A percentile compares a stretch with the other conserved stretches of the same genome.
These are phyloP conservation scores for Phytopythium kandeliae DNA, from an alignment of 352 stramenopile genomes.

Conservation along the genomic window DNA sequence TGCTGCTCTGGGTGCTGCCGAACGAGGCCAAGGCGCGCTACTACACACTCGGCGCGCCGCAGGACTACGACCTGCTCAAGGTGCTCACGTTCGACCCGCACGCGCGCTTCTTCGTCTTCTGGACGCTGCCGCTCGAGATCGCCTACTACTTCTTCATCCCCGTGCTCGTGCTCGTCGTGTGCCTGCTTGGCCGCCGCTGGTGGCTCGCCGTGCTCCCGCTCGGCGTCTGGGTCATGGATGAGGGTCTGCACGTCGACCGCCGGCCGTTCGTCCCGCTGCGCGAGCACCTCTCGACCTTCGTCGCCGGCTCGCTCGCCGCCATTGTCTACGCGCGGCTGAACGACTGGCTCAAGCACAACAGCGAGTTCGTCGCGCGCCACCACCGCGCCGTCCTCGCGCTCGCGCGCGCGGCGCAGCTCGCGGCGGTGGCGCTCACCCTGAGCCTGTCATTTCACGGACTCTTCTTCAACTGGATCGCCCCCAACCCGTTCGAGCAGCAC, in stretches of 20 bases:
- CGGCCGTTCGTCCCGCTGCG: slow-evolving; percentile 15
- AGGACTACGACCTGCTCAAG: slow-evolving; percentile 27
- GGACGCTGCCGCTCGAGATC: slow-evolving; percentile 44
- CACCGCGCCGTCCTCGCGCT: slow-evolving; percentile 11
- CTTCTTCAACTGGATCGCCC: slow-evolving; percentile 28
- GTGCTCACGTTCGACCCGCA: slow-evolving; percentile 37
- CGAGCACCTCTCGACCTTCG: slow-evolving; percentile 26
- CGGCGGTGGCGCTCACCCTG: slow-evolving; percentile 17
- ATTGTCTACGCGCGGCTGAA: slow-evolving; percentile 22
- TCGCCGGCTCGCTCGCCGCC: slow-evolving; percentile 26
- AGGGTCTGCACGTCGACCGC: slow-evolving; percentile 13
- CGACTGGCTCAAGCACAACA: slow-evolving; percentile 14
- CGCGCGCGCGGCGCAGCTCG: slow-evolving; percentile 16
- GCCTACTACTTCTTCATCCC: slow-evolving; percentile 39
- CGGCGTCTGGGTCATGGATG: slow-evolving; percentile 13
- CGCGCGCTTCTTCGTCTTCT: slow-evolving; percentile 40
- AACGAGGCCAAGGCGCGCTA: slow-evolving; percentile 19
- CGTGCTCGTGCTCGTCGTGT: slow-evolving; percentile 21
- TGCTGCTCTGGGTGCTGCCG: slow-evolving; percentile 7
- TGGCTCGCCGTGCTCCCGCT: slow-evolving; percentile 16
- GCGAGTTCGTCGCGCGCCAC: slow-evolving; percentile 21
- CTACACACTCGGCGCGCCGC: slow-evolving; percentile 20
- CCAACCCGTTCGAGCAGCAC: slow-evolving; percentile 18
- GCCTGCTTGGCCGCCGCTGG: slow-evolving; percentile 14
- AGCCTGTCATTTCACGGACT: slow-evolving; percentile 16